phyloP scores from a whole-genome alignment of 2,329 filamentous ascomycete species.

The Aulographum hederae region DNA sequence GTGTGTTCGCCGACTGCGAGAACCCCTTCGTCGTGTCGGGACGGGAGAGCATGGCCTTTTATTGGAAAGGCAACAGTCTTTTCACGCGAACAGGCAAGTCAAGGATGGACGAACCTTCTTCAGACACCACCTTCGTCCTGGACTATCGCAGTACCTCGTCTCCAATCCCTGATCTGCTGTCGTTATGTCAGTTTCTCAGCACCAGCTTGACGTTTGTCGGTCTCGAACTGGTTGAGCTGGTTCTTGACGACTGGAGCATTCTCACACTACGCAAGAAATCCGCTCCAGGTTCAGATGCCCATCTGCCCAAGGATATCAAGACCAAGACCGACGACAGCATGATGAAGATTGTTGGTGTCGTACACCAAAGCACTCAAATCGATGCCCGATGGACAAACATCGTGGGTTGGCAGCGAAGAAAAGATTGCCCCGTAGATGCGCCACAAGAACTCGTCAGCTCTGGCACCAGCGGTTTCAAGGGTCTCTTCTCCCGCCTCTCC shows the following conservation, averaged over 20 bases:
- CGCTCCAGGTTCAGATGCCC: conserved; percentile 54
- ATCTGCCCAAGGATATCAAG: conserved; percentile 62
- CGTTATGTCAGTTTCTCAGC: conserved; percentile 77
- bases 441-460: conserved; percentile 9
- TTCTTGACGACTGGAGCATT: conserved; percentile 73
- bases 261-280: conserved; percentile 68
- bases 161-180: conserved; percentile 68
- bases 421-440: too few species aligned
- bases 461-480: conserved; percentile 10
- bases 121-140: conserved; percentile 78
- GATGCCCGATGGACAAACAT: conserved; percentile 79
- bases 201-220: conserved; percentile 94
- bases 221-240: conserved; percentile 71
- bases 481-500: conserved; percentile 21
- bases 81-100: conserved; percentile 77
- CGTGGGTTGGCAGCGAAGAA: conserved; percentile 53
- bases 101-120: conserved; percentile 43
- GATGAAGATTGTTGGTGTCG: conserved; percentile 71
- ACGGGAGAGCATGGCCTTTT: conserved; percentile 88
- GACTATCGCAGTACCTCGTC: conserved; percentile 84
- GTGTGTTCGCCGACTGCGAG: conserved; percentile 94
- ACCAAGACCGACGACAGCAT: conserved; percentile 69
- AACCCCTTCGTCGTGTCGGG: conserved; percentile 94
- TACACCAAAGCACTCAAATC: conserved; percentile 77
- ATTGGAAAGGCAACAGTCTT: conserved; percentile 96